A percentile compares a stretch with the other conserved stretches of the same genome.
Conservation (phyloP, 2,329 filamentous ascomycete genomes). For the Onygenales sp. region DNA sequence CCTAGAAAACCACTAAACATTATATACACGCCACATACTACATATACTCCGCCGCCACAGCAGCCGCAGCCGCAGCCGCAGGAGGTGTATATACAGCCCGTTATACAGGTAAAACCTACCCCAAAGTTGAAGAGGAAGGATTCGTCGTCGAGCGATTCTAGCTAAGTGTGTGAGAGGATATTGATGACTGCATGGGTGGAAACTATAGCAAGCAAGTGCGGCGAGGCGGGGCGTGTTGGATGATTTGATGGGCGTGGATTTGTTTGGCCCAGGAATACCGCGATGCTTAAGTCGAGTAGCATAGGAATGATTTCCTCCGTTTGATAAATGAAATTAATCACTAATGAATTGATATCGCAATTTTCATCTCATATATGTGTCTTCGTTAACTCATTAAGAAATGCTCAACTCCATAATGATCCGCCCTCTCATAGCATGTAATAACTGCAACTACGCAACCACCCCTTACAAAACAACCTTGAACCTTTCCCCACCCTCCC, state of each 20-base stretch:
- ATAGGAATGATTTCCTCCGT: not conserved
- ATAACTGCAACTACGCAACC: not conserved
- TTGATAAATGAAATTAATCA: not conserved
- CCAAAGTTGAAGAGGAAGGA: not conserved
- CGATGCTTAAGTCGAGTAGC: not conserved
- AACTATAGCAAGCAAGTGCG: too few species aligned
- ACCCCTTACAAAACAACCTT: too few species aligned
- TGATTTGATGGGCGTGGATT: too few species aligned
- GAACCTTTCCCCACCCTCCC: not conserved
- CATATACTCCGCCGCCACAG: not conserved
- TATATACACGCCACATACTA: not conserved
- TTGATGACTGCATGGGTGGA: not conserved
- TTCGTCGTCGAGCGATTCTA: slow-evolving; percentile 1
- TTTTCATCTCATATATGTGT: too few species aligned
- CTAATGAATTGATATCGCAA: too few species aligned
- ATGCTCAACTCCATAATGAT: not conserved
- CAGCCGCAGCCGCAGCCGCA: not conserved
- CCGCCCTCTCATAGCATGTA: not conserved
- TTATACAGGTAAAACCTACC: not conserved
- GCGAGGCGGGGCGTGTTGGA: too few species aligned
- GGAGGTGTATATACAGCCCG: not conserved
- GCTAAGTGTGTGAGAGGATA: not conserved
- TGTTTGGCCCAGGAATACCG: too few species aligned
- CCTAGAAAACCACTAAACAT: slow-evolving; percentile 1
- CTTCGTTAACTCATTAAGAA: not conserved